These are phyloP conservation scores for Scutellaria galericulata DNA, from an alignment of 257 asterid genomes.

Conservation along the genomic window DNA sequence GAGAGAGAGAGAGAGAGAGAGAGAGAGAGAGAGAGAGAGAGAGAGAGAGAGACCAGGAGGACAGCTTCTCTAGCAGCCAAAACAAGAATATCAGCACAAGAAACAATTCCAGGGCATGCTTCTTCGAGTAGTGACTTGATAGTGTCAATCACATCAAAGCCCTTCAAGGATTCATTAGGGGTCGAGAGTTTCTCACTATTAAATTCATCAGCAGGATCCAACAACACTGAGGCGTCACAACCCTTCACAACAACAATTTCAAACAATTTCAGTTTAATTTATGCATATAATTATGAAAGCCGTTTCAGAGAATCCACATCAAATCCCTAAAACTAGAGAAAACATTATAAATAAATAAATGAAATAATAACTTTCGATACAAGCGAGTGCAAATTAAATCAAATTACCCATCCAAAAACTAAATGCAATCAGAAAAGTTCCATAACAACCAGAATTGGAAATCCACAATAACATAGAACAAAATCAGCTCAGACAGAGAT, in stretches of 20 bases:
- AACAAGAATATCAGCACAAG: conserved; percentile 76
- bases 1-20: too few relatives aligned
- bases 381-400: not conserved
- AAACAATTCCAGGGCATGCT: conserved; percentile 75
- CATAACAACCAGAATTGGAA: not conserved
- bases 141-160: conserved; percentile 57
- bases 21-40: not conserved
- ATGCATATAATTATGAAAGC: not conserved
- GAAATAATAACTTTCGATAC: not conserved
- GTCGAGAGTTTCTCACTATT: conserved; percentile 58
- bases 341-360: not conserved
- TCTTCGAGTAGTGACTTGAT: conserved; percentile 64
- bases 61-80: conserved; percentile 86
- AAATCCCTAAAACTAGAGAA: conserved; percentile 11
- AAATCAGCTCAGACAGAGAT: not conserved
- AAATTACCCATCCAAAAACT: not conserved
- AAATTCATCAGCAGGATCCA: conserved; percentile 55
- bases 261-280: not conserved
- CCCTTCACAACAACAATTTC: conserved; percentile 48
- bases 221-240: conserved; percentile 79
- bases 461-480: not conserved
- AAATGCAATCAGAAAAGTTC: not conserved
- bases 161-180: conserved; percentile 62
- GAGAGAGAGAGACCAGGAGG: conserved; percentile 49
- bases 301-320: not conserved